Base-by-base conservation (phyloP, 2,329 filamentous ascomycete genomes). In the Talaromyces sp. region DNA sequence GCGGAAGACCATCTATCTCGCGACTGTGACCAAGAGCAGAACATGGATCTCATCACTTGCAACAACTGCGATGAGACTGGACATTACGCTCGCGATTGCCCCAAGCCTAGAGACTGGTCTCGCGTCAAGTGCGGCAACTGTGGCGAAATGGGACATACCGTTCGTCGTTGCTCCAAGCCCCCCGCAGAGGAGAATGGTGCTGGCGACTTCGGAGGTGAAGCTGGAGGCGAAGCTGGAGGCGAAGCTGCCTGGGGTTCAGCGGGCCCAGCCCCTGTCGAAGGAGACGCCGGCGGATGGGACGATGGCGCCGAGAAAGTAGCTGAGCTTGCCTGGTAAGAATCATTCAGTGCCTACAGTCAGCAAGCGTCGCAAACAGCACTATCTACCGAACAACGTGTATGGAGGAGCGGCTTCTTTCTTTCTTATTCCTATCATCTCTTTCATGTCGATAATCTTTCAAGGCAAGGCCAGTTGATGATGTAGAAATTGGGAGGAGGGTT, bases 41-140 rank as follows among this genome's bases (percentile, higher is more conserved):
- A 81, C 61, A 70, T 76, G 22, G 75, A 75, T 0, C 78, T 71
- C 13, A 74, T 81, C 34, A 77, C 72, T 5, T 82, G 80, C 71
- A 78, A 78, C 13, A 82, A 82, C 70, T 82, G 80, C 49, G 79
- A 82, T 2, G 69, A 79, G 68, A 70, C 78, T 78, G 80, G 80
- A 3, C 80, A 82, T 65, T 75, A 74, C 64, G 73, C 73, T 56
- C 77, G 76, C 17, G 80, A 82, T n/a, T 82, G 80, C 63, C 72
- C 79, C 5, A 70, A 79, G 68, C 77, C 79, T 19, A 77, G 75
- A 47, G 76, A 82, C 65, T 82, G 75, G 72, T 76, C 74, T 1
- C 77, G 75, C 51, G 79, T 82, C 27, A 76, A 80, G 65, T 82
- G 80, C 70, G 79, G 75, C 67, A 78, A 78, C 34, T 82, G 80